Evolutionary conservation across 2,329 filamentous ascomycete species (phyloP).

Genomic region (Alternaria sp.): DNA sequence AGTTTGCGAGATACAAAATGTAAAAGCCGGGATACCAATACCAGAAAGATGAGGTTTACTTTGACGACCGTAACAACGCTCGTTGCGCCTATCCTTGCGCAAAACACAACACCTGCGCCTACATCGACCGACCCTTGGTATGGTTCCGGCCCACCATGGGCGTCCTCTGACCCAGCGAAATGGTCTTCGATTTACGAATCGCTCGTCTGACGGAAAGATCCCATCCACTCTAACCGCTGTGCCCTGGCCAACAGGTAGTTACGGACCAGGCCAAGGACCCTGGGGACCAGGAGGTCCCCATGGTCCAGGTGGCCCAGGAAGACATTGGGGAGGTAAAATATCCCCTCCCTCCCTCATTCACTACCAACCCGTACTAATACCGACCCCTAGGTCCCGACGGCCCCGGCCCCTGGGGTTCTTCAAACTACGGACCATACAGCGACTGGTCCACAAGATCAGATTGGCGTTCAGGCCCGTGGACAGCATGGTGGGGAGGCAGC

Average conservation of each 20-base stretch:
- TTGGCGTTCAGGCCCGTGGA: conserved; percentile 47
- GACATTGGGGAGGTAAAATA: conserved; percentile 36
- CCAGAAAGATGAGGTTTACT: conserved; percentile 15
- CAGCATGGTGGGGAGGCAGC: conserved; percentile 46
- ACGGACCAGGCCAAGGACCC: conserved; percentile 32
- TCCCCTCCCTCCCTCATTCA: no score
- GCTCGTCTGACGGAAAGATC: conserved; percentile 35
- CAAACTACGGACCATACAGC: conserved; percentile 41
- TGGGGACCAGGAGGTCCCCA: conserved; percentile 22
- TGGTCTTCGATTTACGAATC: conserved; percentile 43
- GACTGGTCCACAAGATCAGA: conserved; percentile 40
- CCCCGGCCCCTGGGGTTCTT: conserved; percentile 40
- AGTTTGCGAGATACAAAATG: background rate
- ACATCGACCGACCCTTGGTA: conserved; percentile 19
- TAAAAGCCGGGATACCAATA: background rate
- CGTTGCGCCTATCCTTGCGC: conserved; percentile 15
- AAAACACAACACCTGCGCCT: conserved; percentile 19
- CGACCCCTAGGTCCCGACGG: conserved; percentile 21
- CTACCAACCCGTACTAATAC: background rate
- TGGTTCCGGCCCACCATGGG: conserved; percentile 30
- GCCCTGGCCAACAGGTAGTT: conserved; percentile 37
- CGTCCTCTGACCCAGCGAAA: conserved; percentile 28
- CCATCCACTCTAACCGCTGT: conserved; percentile 37
- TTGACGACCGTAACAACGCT: conserved; percentile 14
- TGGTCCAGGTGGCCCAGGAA: conserved; percentile 14